Evolutionary conservation across 345 rosid species (phyloP).

Genomic region (Psidium friedrichsthalianum): DNA sequence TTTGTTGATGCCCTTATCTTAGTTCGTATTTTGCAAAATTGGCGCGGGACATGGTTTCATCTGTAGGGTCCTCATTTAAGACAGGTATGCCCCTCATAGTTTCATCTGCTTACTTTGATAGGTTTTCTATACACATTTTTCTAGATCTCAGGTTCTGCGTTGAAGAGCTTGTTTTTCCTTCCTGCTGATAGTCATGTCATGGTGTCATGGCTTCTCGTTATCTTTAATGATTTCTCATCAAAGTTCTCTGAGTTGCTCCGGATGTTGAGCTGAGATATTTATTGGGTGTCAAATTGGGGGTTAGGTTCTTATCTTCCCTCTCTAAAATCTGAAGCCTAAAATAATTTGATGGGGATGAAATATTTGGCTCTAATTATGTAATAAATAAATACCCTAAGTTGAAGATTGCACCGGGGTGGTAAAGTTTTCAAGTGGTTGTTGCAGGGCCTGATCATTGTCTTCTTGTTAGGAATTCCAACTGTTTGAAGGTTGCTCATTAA

Average conservation of each 20-base stretch:
- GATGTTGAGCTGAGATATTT: not conserved
- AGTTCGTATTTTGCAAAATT: constrained; percentile 82
- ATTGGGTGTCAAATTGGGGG: not conserved
- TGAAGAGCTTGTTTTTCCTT: not conserved
- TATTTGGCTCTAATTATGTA: not conserved
- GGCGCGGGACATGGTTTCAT: constrained; percentile 86
- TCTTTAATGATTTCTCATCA: not conserved
- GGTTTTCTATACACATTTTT: not conserved
- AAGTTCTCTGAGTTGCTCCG: not conserved
- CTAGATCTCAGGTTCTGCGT: not conserved
- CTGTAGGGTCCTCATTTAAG: constrained; percentile 67
- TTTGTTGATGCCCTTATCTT: constrained; percentile 58
- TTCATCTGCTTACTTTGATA: not conserved
- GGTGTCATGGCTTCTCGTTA: not conserved
- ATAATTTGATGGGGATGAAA: not conserved
- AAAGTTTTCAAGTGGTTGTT: not conserved
- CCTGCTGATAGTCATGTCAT: not conserved
- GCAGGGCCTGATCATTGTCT: not conserved
- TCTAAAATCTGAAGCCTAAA: not conserved
- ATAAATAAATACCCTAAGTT: not conserved
- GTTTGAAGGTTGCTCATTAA: not conserved
- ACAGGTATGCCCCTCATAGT: constrained; percentile 45
- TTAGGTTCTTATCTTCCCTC: not conserved
- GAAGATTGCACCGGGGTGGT: not conserved
- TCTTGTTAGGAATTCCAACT: not conserved